A percentile compares a stretch with the other conserved stretches of the same genome.
Evolutionary conservation across 1,284 basidiomycete genomes (phyloP).

Genomic region (Cryptococcus sp.): DNA sequence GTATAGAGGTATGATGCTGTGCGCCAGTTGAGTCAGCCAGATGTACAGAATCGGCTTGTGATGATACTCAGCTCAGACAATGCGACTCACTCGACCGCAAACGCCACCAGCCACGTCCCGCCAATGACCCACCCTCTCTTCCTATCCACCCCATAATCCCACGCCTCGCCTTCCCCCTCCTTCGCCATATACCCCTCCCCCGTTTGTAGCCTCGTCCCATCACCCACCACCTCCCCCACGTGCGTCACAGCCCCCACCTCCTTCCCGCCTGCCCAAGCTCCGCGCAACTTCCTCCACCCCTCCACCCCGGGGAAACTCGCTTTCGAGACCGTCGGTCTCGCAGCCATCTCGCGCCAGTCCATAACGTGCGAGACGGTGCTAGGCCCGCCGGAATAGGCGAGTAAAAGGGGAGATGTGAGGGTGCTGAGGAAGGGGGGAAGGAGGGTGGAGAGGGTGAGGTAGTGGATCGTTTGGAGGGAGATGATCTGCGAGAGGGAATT

Average conservation of each 20-base stretch:
- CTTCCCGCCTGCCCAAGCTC: conserved; percentile 52
- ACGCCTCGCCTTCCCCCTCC: conserved; percentile 34
- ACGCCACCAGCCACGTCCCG: conserved; percentile 73
- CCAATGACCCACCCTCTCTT: conserved; percentile 83
- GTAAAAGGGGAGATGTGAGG: conserved; percentile 68
- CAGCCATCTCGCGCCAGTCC: conserved; percentile 95
- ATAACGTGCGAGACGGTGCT: conserved; percentile 58
- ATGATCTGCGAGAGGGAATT: conserved; percentile 64
- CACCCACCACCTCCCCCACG: conserved; percentile 10
- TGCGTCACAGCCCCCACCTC: conserved; percentile 33
- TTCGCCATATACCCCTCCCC: conserved; percentile 8
- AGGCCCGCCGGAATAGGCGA: conserved; percentile 68
- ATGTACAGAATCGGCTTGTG: neutral
- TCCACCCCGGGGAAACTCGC: conserved; percentile 21
- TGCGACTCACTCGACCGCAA: conserved; percentile 71
- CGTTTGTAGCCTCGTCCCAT: conserved; percentile 7
- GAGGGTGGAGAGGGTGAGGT: conserved; percentile 77
- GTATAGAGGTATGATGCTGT: conserved; percentile 82
- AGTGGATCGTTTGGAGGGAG: conserved; percentile 86
- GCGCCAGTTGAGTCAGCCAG: neutral
- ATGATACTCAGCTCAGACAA: conserved; percentile 6
- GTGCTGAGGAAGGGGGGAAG: conserved; percentile 73
- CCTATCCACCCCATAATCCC: conserved; percentile 61
- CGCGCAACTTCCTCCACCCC: conserved; percentile 54
- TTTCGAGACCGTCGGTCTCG: conserved; percentile 64